Base-by-base conservation (phyloP, 768 basidiomycete species). In the Amanita muscaria region DNA sequence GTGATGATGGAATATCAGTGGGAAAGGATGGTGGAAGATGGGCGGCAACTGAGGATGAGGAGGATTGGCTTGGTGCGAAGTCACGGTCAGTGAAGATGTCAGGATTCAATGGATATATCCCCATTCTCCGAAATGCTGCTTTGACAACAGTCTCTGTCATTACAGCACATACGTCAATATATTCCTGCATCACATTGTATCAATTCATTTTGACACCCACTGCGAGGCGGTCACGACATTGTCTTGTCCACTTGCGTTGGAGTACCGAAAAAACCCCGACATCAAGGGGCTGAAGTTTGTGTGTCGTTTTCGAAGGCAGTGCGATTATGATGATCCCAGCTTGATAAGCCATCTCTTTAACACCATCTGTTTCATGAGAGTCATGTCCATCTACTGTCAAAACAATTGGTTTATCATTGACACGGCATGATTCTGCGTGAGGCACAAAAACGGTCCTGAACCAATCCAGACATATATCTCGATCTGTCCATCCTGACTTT, bases 381-480 rank as follows among this genome's bases (percentile, higher is more conserved):
- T 51, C 55, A 51, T 70, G 68, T 3, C 68, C 65, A 56, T 69
- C 64, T 15, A 55, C 50, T 22, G 62, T 56, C 10, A 69, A 56
- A 3, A 67, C 47, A 30, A 63, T 57, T 4, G 52, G 58, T 40
- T 51, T 53, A 6, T 53, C 33, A 8, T 37, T 44, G 29, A 56
- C 56, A 0, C 42, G 49, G 1, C 34, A 9, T 5, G 38, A 30
- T 14, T 43, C 47, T 1, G 57, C 54, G n/a, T 57, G 43, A 2
- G 58, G 64, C 21, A 66, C 49, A 47, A 68, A 67, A 15, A 47
- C 42, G 0, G 59, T 36, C 15, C 53, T 42, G 24, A 67, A 54
- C 67, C 66, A 63, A 8, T 48, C 31, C 1, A 35, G 37, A 36
- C 51, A 51, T 21, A 62, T 40, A 2, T 51, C 44, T 22, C 59